Evolutionary conservation across 106 monocot species (phyloP), one percentile per base, ranked within the genome.

Genomic region (Dendrobium nobile): DNA sequence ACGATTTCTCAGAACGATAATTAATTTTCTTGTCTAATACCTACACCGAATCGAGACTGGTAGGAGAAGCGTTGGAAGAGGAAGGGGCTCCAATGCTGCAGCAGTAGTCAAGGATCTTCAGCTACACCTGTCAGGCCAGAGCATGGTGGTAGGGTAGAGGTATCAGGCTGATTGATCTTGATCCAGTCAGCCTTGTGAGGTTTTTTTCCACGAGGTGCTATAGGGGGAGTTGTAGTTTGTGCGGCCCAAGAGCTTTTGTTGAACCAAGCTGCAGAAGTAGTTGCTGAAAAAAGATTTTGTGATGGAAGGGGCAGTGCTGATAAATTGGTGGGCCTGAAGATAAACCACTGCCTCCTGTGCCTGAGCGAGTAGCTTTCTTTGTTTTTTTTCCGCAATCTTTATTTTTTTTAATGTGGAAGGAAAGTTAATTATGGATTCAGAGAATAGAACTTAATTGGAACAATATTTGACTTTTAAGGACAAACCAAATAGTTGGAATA

Each of bases 261-360:
- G 83, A 94, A 91, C 72, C 89, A 86, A 76, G 84, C 81, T 45
- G 85, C 82, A 18, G 94, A 85, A 33, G 85, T 82, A 44, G 41
- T 82, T 67, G 95, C 78, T 74, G 90, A 80, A 70, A 91, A n/a
- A 91, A 78, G 84, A 79, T 72, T 77, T 86, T 79, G 89, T 37
- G 40, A 94, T 94, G 93, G 90, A 92, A 33, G 94, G 92, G 94
- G 85, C 16, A 91, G 94, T 78, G 92, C 78, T 16, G 94, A 94
- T 37, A 96, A 96, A 75, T 33, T 91, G 55, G 59, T 85, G 6
- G 94, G 84, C 42, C 82, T 45, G 97, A 98, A 47, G 97, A 98
- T 51, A 92, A 41, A 55, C 87, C 47, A 84, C 84, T 43, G 81
- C 92, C 97, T 87, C 97, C 94, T 33, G 87, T 98, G 55, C 97